Base-by-base conservation (phyloP, 306 rosid genomes). In the Quercus alba region DNA sequence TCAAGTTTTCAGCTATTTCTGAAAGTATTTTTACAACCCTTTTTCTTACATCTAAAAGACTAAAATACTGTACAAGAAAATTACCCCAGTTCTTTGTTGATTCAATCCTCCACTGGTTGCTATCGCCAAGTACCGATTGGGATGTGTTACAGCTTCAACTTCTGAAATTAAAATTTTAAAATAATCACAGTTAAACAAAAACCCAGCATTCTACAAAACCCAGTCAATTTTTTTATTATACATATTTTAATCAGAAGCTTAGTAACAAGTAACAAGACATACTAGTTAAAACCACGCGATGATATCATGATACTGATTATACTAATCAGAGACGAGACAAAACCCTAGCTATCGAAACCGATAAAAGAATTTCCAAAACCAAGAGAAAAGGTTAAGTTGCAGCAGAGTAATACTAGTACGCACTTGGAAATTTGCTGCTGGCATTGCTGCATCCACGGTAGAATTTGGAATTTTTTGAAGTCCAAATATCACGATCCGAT, bases 41-140 rank as follows among this genome's bases (percentile, higher is more conserved):
- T 17, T 66, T 31, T 5, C 51, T 66, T 67, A 26, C 51, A 4
- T 31, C 51, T 8, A 3, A 21, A 31, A 14, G 19, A 62, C 31
- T 41, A 74, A 82, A 73, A 76, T 70, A 56, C 12, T 46, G 80
- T 51, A 78, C 51, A 61, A 73, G 77, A 82, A 56, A 67, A 75
- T 55, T 89, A 95, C 99, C 92, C 99, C 99, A 38, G 99, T 95
- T 88, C 99, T 89, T 81, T 95, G 99, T 84, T 95, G 99, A 88
- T 95, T 93, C 88, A 95, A 89, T 73, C 99, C 98, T 85, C 99
- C 99, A 86, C 99, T 95, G 5, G 99, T 93, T 76, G 97, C 99
- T 78, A 95, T 95, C 75, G 89, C 75, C 92, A 95, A 85, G 78
- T 89, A 95, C 30, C 97, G 90, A 80, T 90, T 88, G 19, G 89